Conservation (phyloP, 108 stramenopile genomes). For the Schizochytrium sp. region DNA sequence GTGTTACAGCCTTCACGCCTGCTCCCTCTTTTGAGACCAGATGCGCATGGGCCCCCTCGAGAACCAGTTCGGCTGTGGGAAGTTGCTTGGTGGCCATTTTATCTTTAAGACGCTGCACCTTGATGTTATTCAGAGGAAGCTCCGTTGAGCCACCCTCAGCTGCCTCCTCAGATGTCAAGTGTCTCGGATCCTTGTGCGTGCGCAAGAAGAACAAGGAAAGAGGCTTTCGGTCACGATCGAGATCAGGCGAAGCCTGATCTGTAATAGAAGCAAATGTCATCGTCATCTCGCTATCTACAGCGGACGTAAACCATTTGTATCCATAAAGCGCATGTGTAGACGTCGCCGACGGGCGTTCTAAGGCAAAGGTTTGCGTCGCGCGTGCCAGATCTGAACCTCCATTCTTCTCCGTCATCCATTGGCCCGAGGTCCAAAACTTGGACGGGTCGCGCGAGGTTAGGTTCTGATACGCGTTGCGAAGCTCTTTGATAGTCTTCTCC, state of each 20-base stretch:
- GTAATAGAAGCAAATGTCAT: conserved; percentile 44
- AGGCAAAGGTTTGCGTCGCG: conserved; percentile 50
- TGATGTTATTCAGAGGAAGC: conserved; percentile 44
- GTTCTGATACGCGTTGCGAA: not conserved
- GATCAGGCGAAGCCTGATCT: not conserved
- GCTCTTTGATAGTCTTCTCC: conserved; percentile 14
- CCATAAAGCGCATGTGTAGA: conserved; percentile 34
- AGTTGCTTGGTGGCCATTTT: conserved; percentile 47
- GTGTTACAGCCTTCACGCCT: conserved; percentile 46
- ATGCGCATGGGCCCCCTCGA: conserved; percentile 45
- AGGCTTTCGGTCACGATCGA: conserved; percentile 40
- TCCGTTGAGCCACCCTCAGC: not conserved
- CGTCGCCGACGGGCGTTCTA: not conserved
- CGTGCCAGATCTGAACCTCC: conserved; percentile 25
- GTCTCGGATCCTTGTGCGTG: not conserved
- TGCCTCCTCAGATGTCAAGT: not conserved
- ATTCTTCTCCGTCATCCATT: conserved; percentile 55
- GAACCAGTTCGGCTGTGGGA: conserved; percentile 40
- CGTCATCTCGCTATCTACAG: conserved; percentile 52
- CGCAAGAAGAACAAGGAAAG: conserved; percentile 51
- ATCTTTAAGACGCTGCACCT: conserved; percentile 52
- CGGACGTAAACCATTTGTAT: conserved; percentile 43
- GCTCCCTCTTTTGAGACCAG: not conserved
- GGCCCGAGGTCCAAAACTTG: conserved; percentile 42
- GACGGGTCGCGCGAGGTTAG: conserved; percentile 47